Evolutionary conservation across 1,284 basidiomycete genomes (phyloP).

Genomic region (Coriolopsis trogii): DNA sequence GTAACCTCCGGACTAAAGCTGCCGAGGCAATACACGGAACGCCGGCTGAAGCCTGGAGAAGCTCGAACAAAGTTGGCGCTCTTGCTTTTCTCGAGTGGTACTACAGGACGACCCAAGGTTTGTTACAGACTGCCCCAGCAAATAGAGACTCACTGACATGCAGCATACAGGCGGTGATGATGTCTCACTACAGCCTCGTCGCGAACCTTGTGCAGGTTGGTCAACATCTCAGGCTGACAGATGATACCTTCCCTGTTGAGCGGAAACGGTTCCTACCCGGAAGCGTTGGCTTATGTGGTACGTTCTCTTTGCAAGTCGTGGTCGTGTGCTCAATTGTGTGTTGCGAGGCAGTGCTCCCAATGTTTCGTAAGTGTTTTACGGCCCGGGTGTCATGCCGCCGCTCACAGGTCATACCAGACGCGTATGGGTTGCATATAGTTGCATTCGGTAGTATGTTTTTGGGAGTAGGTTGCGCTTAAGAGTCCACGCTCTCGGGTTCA

Average conservation of each 20-base stretch:
- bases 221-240: not conserved
- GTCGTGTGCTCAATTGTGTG: not conserved
- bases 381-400: not conserved
- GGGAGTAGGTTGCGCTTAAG: constrained; percentile 39
- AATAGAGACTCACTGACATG: too few species aligned
- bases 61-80: constrained; percentile 66
- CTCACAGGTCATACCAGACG: constrained; percentile 44
- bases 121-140: not conserved
- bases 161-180: constrained; percentile 73
- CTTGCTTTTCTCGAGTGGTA: constrained; percentile 77
- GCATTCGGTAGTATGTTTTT: constrained; percentile 55
- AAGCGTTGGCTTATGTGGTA: constrained; percentile 2
- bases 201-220: constrained; percentile 13
- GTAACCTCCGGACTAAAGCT: constrained; percentile 47
- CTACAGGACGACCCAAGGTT: constrained; percentile 74
- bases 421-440: constrained; percentile 64
- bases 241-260: constrained; percentile 1
- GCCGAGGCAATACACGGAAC: constrained; percentile 42
- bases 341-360: constrained; percentile 25
- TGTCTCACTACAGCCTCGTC: constrained; percentile 58
- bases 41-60: constrained; percentile 57
- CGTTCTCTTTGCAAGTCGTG: too few species aligned
- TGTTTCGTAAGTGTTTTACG: constrained; percentile 27
- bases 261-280: constrained; percentile 4
- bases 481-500: not conserved